phyloP scores from a whole-genome alignment of 805 yeast genomes.

The Scheffersomyces coipomensis region DNA sequence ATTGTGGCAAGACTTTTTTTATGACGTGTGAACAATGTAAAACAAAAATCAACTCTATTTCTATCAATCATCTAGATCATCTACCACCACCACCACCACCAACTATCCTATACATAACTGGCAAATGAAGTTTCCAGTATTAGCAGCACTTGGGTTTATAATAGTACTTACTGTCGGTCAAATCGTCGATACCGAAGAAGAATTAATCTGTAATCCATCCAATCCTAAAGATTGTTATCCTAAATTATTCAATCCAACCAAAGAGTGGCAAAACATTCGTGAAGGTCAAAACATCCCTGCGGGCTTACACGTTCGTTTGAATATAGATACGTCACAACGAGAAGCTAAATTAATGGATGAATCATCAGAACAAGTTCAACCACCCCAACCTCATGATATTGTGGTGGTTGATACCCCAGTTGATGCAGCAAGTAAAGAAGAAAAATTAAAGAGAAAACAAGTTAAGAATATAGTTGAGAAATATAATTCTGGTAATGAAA shows the following conservation, averaged over 20 bases:
- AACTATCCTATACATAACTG: too few relatives aligned
- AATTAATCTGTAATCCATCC: constrained; percentile 9
- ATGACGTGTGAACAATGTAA: too few relatives aligned
- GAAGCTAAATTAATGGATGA: constrained; percentile 63
- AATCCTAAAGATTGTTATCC: constrained; percentile 42
- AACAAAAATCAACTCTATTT: too few relatives aligned
- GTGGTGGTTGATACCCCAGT: constrained; percentile 5
- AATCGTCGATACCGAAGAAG: constrained; percentile 10
- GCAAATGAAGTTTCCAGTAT: too few relatives aligned
- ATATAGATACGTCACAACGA: constrained; percentile 66
- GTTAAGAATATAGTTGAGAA: not conserved
- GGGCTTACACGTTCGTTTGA: constrained; percentile 75
- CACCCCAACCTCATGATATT: constrained; percentile 1
- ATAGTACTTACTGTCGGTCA: not conserved
- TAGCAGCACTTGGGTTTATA: not conserved
- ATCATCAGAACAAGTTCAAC: constrained; percentile 15
- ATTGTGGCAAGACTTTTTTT: too few relatives aligned
- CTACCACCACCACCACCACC: too few relatives aligned
- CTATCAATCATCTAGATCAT: too few relatives aligned
- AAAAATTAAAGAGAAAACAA: constrained; percentile 4
- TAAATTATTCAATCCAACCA: constrained; percentile 56
- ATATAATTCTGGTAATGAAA: not conserved
- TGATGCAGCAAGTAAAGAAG: constrained; percentile 3
- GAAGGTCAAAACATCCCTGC: constrained; percentile 78
- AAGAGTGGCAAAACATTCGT: constrained; percentile 66